Conservation (phyloP, 257 asterid species). For the Solanum rostratum region DNA sequence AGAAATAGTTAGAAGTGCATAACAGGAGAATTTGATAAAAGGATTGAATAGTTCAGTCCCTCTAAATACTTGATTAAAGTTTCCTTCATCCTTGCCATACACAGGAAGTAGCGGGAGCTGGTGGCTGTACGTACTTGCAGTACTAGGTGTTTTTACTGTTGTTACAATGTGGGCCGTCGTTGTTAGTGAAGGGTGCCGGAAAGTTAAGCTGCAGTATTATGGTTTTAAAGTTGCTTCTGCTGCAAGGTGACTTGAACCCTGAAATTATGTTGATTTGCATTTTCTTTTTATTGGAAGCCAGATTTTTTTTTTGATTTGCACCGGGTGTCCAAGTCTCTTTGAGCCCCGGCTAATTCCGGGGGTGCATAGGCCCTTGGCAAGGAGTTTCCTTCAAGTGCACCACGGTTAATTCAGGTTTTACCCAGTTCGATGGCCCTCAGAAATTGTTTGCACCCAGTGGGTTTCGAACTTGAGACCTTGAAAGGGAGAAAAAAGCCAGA, state of each 20-base stretch:
- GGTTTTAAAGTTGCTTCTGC: constrained; percentile 96
- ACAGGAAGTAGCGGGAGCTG: constrained; percentile 83
- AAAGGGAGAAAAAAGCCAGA: too few relatives aligned
- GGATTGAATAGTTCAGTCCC: neutral
- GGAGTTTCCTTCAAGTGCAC: too few relatives aligned
- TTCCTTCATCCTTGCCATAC: neutral
- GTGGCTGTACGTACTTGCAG: constrained; percentile 71
- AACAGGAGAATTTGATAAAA: neutral
- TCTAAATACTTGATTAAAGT: neutral
- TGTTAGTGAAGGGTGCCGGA: constrained; percentile 96
- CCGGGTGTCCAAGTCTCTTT: too few relatives aligned
- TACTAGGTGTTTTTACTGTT: constrained; percentile 62
- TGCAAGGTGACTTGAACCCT: constrained; percentile 41
- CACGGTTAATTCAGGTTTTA: too few relatives aligned
- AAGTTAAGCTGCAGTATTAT: constrained; percentile 87
- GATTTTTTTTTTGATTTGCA: too few relatives aligned
- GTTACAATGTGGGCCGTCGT: constrained; percentile 97
- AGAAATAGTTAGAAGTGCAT: neutral
- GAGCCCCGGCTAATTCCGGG: too few relatives aligned
- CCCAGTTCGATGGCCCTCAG: too few relatives aligned
- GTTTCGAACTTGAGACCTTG: too few relatives aligned
- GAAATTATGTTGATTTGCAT: neutral
- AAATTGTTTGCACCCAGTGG: too few relatives aligned
- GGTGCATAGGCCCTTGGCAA: too few relatives aligned
- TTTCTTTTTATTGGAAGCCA: neutral